Conservation (phyloP, 352 stramenopile genomes). For the Globisporangium solare region DNA sequence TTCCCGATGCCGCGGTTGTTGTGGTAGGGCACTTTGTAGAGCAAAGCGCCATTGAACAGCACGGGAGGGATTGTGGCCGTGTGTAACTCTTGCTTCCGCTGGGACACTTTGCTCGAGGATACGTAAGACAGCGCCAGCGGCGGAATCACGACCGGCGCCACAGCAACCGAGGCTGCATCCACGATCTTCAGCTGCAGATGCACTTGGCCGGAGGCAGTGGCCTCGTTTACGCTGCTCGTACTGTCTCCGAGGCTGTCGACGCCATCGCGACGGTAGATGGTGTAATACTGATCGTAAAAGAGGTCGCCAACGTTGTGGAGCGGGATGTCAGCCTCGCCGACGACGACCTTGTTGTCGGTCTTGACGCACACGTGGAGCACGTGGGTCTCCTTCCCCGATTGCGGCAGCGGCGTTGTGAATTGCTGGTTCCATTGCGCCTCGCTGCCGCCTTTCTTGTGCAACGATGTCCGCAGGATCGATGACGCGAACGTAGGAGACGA, state of each 20-base stretch:
- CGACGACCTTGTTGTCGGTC: conserved; percentile 58
- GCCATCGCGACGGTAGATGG: conserved; percentile 26
- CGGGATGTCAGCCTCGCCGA: conserved; percentile 51
- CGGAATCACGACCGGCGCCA: conserved; percentile 16
- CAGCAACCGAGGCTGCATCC: conserved; percentile 18
- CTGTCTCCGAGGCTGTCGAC: not conserved
- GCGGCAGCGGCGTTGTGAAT: conserved; percentile 42
- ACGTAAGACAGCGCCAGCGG: conserved; percentile 20
- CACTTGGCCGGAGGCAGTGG: conserved; percentile 32
- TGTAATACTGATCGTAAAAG: conserved; percentile 63
- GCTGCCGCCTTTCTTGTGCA: conserved; percentile 80
- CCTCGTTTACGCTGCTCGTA: conserved; percentile 13
- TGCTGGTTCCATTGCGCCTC: conserved; percentile 84
- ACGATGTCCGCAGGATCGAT: conserved; percentile 39
- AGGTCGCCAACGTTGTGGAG: conserved; percentile 36
- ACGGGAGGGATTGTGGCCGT: conserved; percentile 23
- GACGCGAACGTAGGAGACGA: not conserved
- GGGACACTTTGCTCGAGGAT: too few relatives aligned
- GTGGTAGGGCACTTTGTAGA: conserved; percentile 82
- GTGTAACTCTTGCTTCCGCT: too few relatives aligned
- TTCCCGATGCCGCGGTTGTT: conserved; percentile 42
- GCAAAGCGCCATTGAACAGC: conserved; percentile 51
- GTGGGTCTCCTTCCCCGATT: conserved; percentile 33
- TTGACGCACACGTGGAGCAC: conserved; percentile 50
- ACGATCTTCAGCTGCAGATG: conserved; percentile 72